Evolutionary conservation across 2,329 filamentous ascomycete genomes (phyloP).

Genomic region (Orbilia javanica): DNA sequence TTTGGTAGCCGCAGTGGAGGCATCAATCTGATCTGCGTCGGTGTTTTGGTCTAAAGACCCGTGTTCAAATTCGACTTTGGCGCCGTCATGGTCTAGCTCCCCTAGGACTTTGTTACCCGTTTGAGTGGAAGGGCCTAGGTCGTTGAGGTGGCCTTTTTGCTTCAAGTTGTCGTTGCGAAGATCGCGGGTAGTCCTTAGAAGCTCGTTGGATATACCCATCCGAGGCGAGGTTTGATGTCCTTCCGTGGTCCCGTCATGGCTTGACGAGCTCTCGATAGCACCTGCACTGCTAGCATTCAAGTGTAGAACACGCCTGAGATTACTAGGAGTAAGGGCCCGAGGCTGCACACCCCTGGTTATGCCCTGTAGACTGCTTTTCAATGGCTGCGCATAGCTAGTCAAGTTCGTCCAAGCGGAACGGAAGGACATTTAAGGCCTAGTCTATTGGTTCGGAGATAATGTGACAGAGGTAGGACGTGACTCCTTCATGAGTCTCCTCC

Average conservation of each 20-base stretch:
- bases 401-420: constrained; percentile 37
- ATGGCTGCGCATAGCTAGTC: constrained; percentile 21
- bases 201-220: not conserved
- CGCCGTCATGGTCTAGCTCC: no score
- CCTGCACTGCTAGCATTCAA: not conserved
- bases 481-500: constrained; percentile 18
- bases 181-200: not conserved
- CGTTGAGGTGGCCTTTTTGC: no score
- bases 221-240: not conserved
- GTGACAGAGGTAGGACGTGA: not conserved
- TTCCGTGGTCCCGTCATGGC: not conserved
- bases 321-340: not conserved
- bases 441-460: not conserved
- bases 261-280: not conserved
- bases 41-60: not conserved
- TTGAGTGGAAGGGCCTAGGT: not conserved
- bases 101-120: no score
- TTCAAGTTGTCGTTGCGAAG: not conserved
- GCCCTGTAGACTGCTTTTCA: constrained; percentile 5
- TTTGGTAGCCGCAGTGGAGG: not conserved
- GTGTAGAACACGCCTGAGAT: not conserved
- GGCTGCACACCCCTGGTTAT: not conserved
- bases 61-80: not conserved
- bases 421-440: constrained; percentile 42
- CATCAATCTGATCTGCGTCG: not conserved